A percentile compares a stretch with the other conserved stretches of the same genome.
phyloP scores from a whole-genome alignment of 2,329 filamentous ascomycete species.

The Fusarium sp. region DNA sequence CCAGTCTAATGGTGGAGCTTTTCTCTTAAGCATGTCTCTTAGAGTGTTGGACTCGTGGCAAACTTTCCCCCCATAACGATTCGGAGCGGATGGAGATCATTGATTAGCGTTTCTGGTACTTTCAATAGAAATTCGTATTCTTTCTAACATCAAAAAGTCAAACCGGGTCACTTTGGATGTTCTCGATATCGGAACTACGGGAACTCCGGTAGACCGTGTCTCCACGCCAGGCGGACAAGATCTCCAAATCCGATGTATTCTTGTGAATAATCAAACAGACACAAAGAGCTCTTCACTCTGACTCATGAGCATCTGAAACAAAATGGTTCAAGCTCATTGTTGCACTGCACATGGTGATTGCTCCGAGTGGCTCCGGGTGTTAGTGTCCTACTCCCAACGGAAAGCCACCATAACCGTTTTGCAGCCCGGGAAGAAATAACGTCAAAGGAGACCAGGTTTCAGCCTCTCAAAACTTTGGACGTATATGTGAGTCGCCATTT shows the following conservation, averaged over 20 bases:
- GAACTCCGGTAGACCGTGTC: neutral
- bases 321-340: accelerated
- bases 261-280: neutral
- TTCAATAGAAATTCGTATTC: neutral
- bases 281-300: accelerated
- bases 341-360: neutral
- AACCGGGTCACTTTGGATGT: neutral
- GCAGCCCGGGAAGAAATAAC: too few relatives aligned
- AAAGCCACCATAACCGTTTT: neutral
- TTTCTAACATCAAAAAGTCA: neutral
- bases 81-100: neutral
- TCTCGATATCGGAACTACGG: neutral
- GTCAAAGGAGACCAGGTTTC: neutral
- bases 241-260: neutral
- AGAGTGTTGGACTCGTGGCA: neutral
- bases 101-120: accelerated
- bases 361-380: conserved; percentile 5
- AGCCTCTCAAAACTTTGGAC: neutral
- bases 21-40: neutral
- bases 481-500: neutral
- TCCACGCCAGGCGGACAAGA: neutral
- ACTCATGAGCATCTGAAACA: neutral
- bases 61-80: neutral
- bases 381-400: neutral
- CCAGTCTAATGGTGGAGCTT: conserved; percentile 1